Evolutionary conservation across 1,139 yeast species (phyloP).

Genomic region (Taphrina deformans): DNA sequence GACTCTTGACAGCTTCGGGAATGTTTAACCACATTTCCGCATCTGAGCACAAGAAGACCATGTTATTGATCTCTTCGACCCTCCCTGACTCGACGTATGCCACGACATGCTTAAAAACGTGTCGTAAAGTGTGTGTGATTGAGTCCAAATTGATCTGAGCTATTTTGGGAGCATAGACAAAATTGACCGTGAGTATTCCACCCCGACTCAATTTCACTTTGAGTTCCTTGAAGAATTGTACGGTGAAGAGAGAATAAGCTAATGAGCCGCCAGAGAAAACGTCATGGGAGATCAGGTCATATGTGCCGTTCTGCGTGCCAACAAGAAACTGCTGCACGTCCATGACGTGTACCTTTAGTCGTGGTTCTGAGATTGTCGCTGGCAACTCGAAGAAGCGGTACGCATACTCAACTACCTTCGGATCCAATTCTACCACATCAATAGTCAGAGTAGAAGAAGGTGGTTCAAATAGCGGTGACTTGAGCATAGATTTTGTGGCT

Average conservation of each 20-base stretch:
- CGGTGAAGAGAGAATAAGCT: conserved; percentile 18
- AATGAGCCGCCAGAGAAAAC: conserved; percentile 23
- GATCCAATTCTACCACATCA: conserved; percentile 21
- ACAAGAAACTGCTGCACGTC: conserved; percentile 4
- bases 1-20: conserved; percentile 3
- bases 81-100: conserved; percentile 21
- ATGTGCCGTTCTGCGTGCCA: not conserved
- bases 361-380: not conserved
- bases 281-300: conserved; percentile 26
- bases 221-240: conserved; percentile 10
- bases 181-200: conserved; percentile 22
- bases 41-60: conserved; percentile 21
- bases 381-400: conserved; percentile 12
- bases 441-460: not conserved
- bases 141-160: not conserved
- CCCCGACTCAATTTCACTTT: not conserved
- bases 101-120: conserved; percentile 12
- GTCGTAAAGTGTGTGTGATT: conserved; percentile 5
- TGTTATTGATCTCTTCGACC: conserved; percentile 11
- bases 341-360: not conserved
- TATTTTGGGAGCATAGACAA: conserved; percentile 9
- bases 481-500: conserved; percentile 12
- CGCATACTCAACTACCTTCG: conserved; percentile 10
- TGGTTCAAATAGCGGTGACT: not conserved
- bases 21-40: not conserved